Base-by-base conservation (phyloP, 805 yeast species). In the Zygotorulaspora danielsina region DNA sequence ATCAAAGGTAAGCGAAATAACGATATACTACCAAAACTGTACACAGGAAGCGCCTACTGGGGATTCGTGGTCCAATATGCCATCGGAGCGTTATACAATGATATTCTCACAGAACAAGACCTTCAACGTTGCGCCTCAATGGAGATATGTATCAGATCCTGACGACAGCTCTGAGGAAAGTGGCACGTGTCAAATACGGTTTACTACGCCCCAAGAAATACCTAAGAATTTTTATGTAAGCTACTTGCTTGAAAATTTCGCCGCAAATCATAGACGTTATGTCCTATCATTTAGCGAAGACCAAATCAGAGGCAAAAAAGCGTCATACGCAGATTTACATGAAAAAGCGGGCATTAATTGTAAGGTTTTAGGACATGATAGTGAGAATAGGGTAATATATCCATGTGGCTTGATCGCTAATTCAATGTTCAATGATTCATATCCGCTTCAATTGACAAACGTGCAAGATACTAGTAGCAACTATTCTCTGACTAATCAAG, bases 381-480 rank as follows among this genome's bases (percentile, higher is more conserved):
- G 59, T 5, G 72, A 73, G 16, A 82, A 84, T 20, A 71, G 70
- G 51, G 78, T 84, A 21, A 73, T 79, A 45, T 90, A 90, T 60
- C 98, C 98, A 12, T 93, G 97, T 67, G 98, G 98, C 1, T 72
- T 90, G 36, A 87, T 90, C 48, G 95, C 97, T 37, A 90, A 90
- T 65, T 86, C 97, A 0, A 64, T 76, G 62, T 90, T 93, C 71
- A 90, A 90, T 63, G 98, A 90, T 57, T 78, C 96, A 3, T 81
- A 85, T 55, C 66, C 78, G 4, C 59, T 67, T 27, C 49, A 54
- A 39, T 45, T 62, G 32, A 45, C 41, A 2, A 61, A 61, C 36
- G 52, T 58, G 7, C 36, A 39, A n/a, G 62, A 57, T 58, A 70
- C 79, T 1, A 32, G 45, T 19, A 41, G 38, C 1, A 55, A 53